phyloP scores from a whole-genome alignment of 306 rosid species.

The Canavalia ensiformis region DNA sequence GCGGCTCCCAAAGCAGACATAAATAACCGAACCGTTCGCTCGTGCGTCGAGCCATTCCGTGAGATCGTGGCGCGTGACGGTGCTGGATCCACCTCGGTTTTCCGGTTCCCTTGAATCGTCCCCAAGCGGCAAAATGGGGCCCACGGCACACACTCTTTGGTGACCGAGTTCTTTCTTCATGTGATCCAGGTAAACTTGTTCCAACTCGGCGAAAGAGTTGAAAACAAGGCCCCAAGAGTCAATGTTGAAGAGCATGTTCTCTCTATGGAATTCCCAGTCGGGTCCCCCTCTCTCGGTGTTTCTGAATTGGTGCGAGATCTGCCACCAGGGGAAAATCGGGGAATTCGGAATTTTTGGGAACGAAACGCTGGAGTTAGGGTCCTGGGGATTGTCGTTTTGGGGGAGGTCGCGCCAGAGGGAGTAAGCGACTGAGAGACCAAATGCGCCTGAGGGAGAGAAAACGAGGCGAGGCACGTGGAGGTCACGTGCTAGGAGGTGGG shows the following conservation, averaged over 20 bases:
- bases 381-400: background rate
- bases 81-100: constrained; percentile 52
- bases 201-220: constrained; percentile 55
- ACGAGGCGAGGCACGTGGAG: constrained; percentile 51
- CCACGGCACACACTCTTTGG: constrained; percentile 59
- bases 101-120: background rate
- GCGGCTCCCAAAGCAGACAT: constrained; percentile 64
- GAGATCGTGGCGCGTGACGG: constrained; percentile 34
- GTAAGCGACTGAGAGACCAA: background rate
- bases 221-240: constrained; percentile 57
- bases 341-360: constrained; percentile 55
- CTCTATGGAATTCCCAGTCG: constrained; percentile 42
- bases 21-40: constrained; percentile 43
- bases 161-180: constrained; percentile 47
- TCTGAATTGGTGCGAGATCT: background rate
- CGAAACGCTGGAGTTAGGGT: constrained; percentile 22
- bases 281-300: constrained; percentile 25
- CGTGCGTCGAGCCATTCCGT: constrained; percentile 53
- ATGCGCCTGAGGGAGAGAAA: constrained; percentile 61
- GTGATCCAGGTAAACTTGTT: constrained; percentile 48
- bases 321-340: constrained; percentile 62
- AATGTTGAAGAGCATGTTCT: background rate
- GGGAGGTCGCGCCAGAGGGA: constrained; percentile 48
- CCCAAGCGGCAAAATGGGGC: constrained; percentile 49
- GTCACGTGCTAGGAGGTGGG: constrained; percentile 53